These are phyloP conservation scores for Nosema granulosis DNA, from an alignment of 371 early-diverging fungal genomes.

Conservation along the genomic window DNA sequence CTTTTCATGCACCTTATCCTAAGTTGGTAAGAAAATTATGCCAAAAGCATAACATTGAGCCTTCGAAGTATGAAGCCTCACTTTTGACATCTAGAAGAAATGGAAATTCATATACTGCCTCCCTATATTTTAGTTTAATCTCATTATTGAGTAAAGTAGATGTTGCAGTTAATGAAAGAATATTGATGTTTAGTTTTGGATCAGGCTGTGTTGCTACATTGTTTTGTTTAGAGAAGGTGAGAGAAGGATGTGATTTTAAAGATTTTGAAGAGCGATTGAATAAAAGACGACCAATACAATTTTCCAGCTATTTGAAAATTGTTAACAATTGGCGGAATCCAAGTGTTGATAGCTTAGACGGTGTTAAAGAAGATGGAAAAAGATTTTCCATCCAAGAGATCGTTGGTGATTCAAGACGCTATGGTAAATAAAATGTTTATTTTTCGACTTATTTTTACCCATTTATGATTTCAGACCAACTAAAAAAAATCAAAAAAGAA, in stretches of 20 bases:
- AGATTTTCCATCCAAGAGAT: background rate
- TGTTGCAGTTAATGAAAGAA: slow-evolving; percentile 71
- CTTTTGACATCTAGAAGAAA: slow-evolving; percentile 77
- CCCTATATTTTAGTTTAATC: slow-evolving; percentile 79
- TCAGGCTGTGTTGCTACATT: slow-evolving; percentile 86
- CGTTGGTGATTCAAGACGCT: background rate
- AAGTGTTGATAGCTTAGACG: background rate
- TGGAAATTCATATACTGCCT: slow-evolving; percentile 91
- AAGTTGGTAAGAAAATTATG: slow-evolving; percentile 77
- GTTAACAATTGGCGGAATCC: background rate
- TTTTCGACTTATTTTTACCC: slow-evolving; percentile 12
- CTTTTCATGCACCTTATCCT: slow-evolving; percentile 50
- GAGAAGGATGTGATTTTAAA: slow-evolving; percentile 32
- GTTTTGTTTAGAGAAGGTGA: slow-evolving; percentile 63
- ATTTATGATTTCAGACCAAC: slow-evolving; percentile 45
- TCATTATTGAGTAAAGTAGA: slow-evolving; percentile 70
- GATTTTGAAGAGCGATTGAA: slow-evolving; percentile 20
- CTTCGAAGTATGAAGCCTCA: slow-evolving; percentile 74
- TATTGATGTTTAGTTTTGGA: slow-evolving; percentile 86
- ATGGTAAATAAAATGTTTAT: slow-evolving; percentile 1
- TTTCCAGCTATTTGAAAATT: slow-evolving; percentile 5
- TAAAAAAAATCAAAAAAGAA: slow-evolving; percentile 36
- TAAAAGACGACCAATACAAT: slow-evolving; percentile 18
- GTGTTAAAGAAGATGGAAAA: background rate
- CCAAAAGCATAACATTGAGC: slow-evolving; percentile 72